Conservation (phyloP, 495 filamentous ascomycete genomes). For the Neurospora hispaniola region DNA sequence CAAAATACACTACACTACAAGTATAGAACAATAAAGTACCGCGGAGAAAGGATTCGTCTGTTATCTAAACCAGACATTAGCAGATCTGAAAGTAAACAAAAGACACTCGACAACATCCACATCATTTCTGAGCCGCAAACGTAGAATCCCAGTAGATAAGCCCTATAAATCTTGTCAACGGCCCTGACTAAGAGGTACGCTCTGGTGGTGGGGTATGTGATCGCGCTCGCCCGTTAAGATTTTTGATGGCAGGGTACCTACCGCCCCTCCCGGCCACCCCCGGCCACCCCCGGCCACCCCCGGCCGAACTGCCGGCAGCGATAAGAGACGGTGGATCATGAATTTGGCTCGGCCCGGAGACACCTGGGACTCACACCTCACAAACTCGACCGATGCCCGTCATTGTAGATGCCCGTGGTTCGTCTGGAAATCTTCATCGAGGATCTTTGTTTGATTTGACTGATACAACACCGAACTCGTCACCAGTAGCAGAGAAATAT, state of each 20-base stretch:
- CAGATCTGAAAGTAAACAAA: background rate
- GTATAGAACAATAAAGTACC: background rate
- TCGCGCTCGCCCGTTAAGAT: background rate
- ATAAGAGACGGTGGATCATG: background rate
- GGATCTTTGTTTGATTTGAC: background rate
- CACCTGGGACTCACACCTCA: background rate
- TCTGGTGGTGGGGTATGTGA: background rate
- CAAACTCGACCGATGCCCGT: background rate
- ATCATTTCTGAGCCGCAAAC: background rate
- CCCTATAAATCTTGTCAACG: background rate
- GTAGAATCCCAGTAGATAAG: background rate
- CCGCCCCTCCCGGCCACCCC: background rate
- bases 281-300: no score
- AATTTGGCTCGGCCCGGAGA: background rate
- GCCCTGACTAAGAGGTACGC: background rate
- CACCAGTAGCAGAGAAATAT: background rate
- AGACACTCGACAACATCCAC: background rate
- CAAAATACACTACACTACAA: background rate
- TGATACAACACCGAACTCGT: background rate
- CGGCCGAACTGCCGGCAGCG: background rate
- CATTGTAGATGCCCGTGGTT: background rate
- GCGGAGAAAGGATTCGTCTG: background rate
- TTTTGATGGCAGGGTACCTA: background rate
- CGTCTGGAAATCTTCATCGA: background rate
- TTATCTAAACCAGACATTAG: background rate